These are phyloP conservation scores for Ganoderma multipileum DNA, from an alignment of 1,284 basidiomycete species.

Conservation along the genomic window DNA sequence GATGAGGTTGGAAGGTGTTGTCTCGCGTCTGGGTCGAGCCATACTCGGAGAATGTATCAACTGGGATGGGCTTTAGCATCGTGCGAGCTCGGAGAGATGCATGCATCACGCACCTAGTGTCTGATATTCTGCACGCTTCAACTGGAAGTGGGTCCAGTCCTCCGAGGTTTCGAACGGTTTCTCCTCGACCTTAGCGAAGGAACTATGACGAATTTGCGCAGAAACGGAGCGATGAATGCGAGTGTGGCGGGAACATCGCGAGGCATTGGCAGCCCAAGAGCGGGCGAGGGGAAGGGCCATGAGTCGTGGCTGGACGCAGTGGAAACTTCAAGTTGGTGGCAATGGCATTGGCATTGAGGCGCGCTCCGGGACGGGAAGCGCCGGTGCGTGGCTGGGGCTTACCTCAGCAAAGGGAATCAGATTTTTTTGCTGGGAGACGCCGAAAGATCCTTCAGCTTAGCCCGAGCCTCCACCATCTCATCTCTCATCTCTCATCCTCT, in stretches of 20 bases:
- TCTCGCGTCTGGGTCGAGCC: conserved; percentile 82
- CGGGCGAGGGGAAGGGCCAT: conserved; percentile 47
- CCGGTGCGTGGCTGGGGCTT: conserved; percentile 37
- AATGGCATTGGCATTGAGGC: conserved; percentile 29
- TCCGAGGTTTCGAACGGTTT: conserved; percentile 52
- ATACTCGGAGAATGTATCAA: conserved; percentile 70
- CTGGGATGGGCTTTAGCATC: conserved; percentile 46
- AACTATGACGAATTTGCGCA: conserved; percentile 31
- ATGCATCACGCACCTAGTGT: conserved; percentile 55
- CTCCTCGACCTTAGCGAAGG: conserved; percentile 42
- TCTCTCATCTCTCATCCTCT: conserved; percentile 19
- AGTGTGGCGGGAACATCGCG: conserved; percentile 41
- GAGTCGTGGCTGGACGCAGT: conserved; percentile 33
- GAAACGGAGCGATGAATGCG: conserved; percentile 19
- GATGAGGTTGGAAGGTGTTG: conserved; percentile 78
- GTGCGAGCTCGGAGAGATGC: conserved; percentile 4
- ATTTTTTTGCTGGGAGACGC: conserved; percentile 45
- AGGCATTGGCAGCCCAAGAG: conserved; percentile 49
- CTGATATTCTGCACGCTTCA: conserved; percentile 59
- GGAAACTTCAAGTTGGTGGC: conserved; percentile 19
- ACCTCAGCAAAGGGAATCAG: conserved; percentile 39
- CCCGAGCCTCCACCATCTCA: conserved; percentile 40
- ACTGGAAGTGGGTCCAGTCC: conserved; percentile 72
- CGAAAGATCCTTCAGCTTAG: conserved; percentile 15
- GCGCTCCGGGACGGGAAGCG: conserved; percentile 15